Evolutionary conservation across 164 flowering plant species (phyloP), one percentile per base, ranked within the genome.

Genomic region (Liquidambar formosana): DNA sequence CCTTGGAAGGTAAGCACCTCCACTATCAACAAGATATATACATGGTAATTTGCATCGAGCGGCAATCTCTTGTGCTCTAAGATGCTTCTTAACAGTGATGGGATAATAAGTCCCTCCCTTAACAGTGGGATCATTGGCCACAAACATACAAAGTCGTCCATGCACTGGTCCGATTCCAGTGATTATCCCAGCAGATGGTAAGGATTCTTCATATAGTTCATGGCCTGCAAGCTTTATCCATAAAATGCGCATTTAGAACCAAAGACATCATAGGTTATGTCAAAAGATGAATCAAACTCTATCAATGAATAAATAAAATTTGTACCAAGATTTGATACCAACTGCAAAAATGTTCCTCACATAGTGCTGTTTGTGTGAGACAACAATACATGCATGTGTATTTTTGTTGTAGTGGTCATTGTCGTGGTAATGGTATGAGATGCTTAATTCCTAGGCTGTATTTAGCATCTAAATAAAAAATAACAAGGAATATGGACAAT

Each of bases 61-160:
- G 41, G 99, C 99, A 82, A 95, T 90, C 79, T 95, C 99, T 82
- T 93, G 99, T 65, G 99, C 99, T 82, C 99, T 83, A 3, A 95
- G 92, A 75, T 95, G 99, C 66, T 95, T 95, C 83, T 95, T 95
- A 3, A 95, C 86, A 23, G 98, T 95, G 66, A 95, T 90, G 45
- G 99, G 99, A 80, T 84, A 95, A 76, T 93, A 95, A 22, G 98
- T 95, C 60, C 99, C 99, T 43, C 98, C 98, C 74, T 95, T 95
- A 12, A 88, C 97, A 43, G 99, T 95, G 18, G 99, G 93, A 54
- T 95, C 98, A 78, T 95, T 95, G 19, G 97, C 99, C 65, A 95
- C 92, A 84, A 95, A 86, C 97, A 95, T 88, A 68, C 98, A 95
- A 67, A 93, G 89, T 27, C 84, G 82, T 43, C 95, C 98, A 78